Conservation (phyloP, 176 grass and related monocot species). For the Saccharum officinarum region DNA sequence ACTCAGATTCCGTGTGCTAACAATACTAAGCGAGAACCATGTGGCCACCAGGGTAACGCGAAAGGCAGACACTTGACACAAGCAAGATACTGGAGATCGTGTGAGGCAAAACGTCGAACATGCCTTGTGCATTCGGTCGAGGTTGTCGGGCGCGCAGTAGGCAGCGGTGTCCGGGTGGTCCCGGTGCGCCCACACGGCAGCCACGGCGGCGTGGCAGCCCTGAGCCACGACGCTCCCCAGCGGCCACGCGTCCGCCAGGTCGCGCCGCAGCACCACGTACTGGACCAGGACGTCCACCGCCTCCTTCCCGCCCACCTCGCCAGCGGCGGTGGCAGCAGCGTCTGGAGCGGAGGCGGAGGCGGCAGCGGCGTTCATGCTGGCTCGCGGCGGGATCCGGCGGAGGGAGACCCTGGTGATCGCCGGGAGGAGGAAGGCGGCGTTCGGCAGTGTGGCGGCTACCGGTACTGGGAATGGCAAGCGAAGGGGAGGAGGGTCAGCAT, state of each 20-base stretch:
- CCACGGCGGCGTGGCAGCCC: constrained; percentile 83
- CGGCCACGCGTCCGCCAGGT: constrained; percentile 84
- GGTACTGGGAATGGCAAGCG: constrained; percentile 31
- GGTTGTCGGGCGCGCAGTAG: constrained; percentile 59
- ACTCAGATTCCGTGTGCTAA: not conserved
- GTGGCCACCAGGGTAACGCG: not conserved
- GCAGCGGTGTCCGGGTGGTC: constrained; percentile 61
- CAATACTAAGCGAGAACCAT: not conserved
- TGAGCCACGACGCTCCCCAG: constrained; percentile 84
- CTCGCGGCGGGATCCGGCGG: constrained; percentile 15
- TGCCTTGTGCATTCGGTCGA: constrained; percentile 91
- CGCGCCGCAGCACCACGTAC: constrained; percentile 88
- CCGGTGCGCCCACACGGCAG: constrained; percentile 63
- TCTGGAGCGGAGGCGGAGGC: not conserved
- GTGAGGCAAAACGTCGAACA: constrained; percentile 67
- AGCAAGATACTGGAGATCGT: not conserved
- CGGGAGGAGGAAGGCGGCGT: constrained; percentile 25
- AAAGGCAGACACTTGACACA: not conserved
- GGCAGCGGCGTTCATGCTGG: constrained; percentile 37
- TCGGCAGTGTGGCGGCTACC: not conserved
- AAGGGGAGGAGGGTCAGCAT: constrained; percentile 32
- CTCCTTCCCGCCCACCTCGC: constrained; percentile 9
- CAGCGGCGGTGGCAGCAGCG: not conserved
- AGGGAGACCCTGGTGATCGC: constrained; percentile 9
- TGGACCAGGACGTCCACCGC: constrained; percentile 66